phyloP scores from a whole-genome alignment of 2,329 filamentous ascomycete species.

The Claviceps capensis region DNA sequence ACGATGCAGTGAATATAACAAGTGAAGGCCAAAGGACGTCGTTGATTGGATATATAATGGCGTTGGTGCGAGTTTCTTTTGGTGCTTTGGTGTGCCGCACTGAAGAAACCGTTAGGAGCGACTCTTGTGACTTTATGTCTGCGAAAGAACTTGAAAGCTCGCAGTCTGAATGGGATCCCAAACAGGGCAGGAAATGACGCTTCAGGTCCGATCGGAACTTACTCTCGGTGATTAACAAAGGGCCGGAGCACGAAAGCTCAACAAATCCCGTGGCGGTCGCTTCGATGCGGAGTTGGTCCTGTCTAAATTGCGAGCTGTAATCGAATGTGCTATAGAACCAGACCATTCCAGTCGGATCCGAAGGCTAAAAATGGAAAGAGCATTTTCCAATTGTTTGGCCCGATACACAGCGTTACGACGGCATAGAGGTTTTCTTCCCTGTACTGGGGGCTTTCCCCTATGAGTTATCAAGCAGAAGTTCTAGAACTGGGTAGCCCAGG shows the following conservation, averaged over 20 bases:
- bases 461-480: too few species aligned
- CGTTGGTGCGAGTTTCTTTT: not conserved
- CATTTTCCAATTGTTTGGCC: too few species aligned
- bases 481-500: too few species aligned
- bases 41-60: not conserved
- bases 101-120: not conserved
- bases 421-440: too few species aligned
- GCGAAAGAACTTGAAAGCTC: not conserved
- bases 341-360: too few species aligned
- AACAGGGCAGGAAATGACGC: not conserved
- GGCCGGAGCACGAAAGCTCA: not conserved
- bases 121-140: not conserved
- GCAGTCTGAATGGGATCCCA: not conserved
- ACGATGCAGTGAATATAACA: not conserved
- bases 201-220: not conserved
- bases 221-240: not conserved
- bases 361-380: too few species aligned
- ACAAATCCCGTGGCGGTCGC: not conserved
- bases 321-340: too few species aligned
- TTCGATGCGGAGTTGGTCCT: not conserved
- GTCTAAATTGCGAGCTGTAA: not conserved
- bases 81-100: not conserved
- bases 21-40: not conserved
- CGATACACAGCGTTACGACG: too few species aligned
- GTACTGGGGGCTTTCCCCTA: too few species aligned